Evolutionary conservation across 2,329 filamentous ascomycete genomes (phyloP).

Genomic region (Aquanectria penicillioides): DNA sequence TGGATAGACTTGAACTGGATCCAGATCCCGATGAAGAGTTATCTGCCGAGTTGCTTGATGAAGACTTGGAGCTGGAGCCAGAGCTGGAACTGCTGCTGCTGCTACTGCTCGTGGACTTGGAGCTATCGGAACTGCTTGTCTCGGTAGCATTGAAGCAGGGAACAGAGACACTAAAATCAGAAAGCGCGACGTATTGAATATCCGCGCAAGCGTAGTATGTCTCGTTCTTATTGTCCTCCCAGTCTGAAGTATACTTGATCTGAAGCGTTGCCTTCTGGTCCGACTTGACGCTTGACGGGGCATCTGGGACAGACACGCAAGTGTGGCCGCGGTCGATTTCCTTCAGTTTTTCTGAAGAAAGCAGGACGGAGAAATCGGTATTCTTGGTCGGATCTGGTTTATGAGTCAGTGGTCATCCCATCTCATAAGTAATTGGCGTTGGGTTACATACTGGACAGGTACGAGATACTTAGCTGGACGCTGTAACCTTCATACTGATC

Average conservation of each 20-base stretch:
- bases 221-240: conserved; percentile 41
- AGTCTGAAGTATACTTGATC: conserved; percentile 51
- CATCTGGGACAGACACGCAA: conserved; percentile 47
- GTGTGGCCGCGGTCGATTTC: conserved; percentile 52
- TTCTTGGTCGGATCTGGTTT: conserved; percentile 43
- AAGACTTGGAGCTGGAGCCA: background rate
- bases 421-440: background rate
- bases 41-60: too few relatives aligned
- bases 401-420: background rate
- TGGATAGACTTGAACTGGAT: too few relatives aligned
- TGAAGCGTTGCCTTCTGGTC: conserved; percentile 54
- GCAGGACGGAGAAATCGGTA: conserved; percentile 46
- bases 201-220: conserved; percentile 54
- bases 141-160: conserved; percentile 50
- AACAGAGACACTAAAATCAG: conserved; percentile 38
- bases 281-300: conserved; percentile 38
- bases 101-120: background rate
- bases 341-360: conserved; percentile 39
- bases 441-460: conserved; percentile 53
- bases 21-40: too few relatives aligned
- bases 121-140: conserved; percentile 26
- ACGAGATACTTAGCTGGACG: conserved; percentile 60
- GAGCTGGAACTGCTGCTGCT: background rate
- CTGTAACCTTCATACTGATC: conserved; percentile 64
- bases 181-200: conserved; percentile 48